Conservation (phyloP, 768 basidiomycete genomes). For the Rhizopogon roseolus region DNA sequence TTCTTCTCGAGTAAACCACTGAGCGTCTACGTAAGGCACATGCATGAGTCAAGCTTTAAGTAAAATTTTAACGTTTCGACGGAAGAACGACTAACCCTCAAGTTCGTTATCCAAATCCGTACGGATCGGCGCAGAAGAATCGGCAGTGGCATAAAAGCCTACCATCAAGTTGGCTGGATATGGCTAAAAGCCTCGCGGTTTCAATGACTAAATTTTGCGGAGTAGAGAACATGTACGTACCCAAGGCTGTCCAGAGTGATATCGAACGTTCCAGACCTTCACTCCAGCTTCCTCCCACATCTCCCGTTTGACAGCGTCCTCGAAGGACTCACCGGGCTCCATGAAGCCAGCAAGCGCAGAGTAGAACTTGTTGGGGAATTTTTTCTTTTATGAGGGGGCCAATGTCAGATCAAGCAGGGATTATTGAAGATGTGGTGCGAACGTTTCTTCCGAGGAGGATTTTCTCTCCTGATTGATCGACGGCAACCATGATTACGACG, state of each 20-base stretch:
- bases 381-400: constrained; percentile 37
- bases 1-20: constrained; percentile 81
- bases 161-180: constrained; percentile 90
- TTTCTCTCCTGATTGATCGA: constrained; percentile 76
- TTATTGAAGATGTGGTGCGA: constrained; percentile 20
- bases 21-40: constrained; percentile 55
- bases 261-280: constrained; percentile 75
- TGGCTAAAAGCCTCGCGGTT: constrained; percentile 46
- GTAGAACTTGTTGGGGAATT: constrained; percentile 68
- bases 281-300: constrained; percentile 97
- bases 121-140: constrained; percentile 68
- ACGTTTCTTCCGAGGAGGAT: constrained; percentile 87
- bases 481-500: constrained; percentile 87
- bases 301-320: constrained; percentile 89
- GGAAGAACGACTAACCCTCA: constrained; percentile 50
- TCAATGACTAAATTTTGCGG: not conserved
- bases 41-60: constrained; percentile 1
- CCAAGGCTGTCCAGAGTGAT: constrained; percentile 88
- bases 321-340: constrained; percentile 91
- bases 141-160: constrained; percentile 81
- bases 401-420: not conserved
- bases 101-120: constrained; percentile 93
- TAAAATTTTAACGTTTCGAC: not conserved
- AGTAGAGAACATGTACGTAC: constrained; percentile 31
- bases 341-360: constrained; percentile 92